Evolutionary conservation across 1,284 basidiomycete species (phyloP), one percentile per base, ranked within the genome.

Genomic region (Austroboletus novae-zelandiae): DNA sequence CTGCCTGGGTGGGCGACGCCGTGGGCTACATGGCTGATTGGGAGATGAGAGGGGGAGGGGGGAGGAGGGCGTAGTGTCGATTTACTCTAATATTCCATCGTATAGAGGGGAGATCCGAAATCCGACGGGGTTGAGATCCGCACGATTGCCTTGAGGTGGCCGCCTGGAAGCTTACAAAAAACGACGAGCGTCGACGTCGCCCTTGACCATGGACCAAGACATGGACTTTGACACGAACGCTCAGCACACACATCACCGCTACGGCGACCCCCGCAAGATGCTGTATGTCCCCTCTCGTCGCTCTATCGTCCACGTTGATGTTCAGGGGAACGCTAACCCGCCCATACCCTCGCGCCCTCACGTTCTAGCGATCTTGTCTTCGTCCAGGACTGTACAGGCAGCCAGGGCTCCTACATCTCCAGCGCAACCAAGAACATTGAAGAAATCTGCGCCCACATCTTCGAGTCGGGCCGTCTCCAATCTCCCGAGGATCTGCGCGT

Each of bases 381-480:
- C 73, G 83, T 96, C 25, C 90, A 95, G 67, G 93, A 96, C 71
- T 94, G 91, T 68, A 96, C 93, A 3, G 93, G 93, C 14, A 89
- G 85, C 61, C 89, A 91, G 63, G 88, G 89, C 37, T 86, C 83
- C 64, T 91, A 91, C 70, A 91, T 89, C 56, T 79, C 86, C 14
- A 89, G 91, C 46, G 94, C 95, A n/a, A 96, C 95, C 8, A 92
- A 91, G 75, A 98, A 99, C 73, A 98, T 99, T 72, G 92, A 96
- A 64, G 83, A 90, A 66, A 99, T 99, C 65, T 97, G 94, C 69
- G 91, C 91, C 51, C 88, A 93, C 73, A 99, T 99, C 62, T 90
- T 94, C 70, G 88, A 94, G 71, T 97, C 94, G 27, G 94, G 96
- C 45, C 91, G 90, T 63, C 82, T 99, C 20, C 86, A 89, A 62